phyloP scores from a whole-genome alignment of 2,329 filamentous ascomycete species.

The Lachnellula cervina region DNA sequence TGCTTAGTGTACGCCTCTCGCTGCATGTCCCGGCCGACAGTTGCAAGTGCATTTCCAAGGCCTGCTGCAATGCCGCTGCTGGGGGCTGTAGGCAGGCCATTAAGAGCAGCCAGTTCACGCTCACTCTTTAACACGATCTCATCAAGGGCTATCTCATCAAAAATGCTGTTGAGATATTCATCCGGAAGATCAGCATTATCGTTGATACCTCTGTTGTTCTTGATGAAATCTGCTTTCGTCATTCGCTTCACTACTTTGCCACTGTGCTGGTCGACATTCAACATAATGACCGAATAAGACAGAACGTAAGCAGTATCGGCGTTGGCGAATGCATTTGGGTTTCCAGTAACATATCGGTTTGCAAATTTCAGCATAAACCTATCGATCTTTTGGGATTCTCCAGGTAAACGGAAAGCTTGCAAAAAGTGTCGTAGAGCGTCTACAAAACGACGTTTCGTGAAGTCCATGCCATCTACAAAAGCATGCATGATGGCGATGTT shows the following conservation, averaged over 20 bases:
- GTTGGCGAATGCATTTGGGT: slow-evolving; percentile 96
- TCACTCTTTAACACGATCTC: slow-evolving; percentile 96
- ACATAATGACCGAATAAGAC: slow-evolving; percentile 91
- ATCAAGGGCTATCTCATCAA: slow-evolving; percentile 83
- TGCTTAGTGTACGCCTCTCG: slow-evolving; percentile 91
- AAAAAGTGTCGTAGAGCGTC: slow-evolving; percentile 87
- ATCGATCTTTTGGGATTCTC: slow-evolving; percentile 98
- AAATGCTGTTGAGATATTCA: slow-evolving; percentile 85
- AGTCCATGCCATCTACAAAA: slow-evolving; percentile 95
- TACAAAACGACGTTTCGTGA: slow-evolving; percentile 84
- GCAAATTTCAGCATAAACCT: slow-evolving; percentile 99
- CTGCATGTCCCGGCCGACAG: slow-evolving; percentile 85
- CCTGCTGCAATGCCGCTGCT: slow-evolving; percentile 68
- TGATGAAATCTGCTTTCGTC: slow-evolving; percentile 97
- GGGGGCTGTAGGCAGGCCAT: slow-evolving; percentile 58
- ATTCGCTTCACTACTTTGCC: slow-evolving; percentile 77
- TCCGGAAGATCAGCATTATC: slow-evolving; percentile 90
- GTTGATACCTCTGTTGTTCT: slow-evolving; percentile 98
- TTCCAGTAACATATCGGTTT: slow-evolving; percentile 88
- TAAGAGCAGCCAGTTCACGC: slow-evolving; percentile 78
- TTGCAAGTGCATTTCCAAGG: slow-evolving; percentile 84
- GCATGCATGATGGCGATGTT: slow-evolving; percentile 98
- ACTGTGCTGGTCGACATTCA: slow-evolving; percentile 96
- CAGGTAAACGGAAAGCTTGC: slow-evolving; percentile 89
- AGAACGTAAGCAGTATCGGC: slow-evolving; percentile 96